Conservation (phyloP, 2,329 filamentous ascomycete genomes). For the Chrysosphaeria jannelii region DNA sequence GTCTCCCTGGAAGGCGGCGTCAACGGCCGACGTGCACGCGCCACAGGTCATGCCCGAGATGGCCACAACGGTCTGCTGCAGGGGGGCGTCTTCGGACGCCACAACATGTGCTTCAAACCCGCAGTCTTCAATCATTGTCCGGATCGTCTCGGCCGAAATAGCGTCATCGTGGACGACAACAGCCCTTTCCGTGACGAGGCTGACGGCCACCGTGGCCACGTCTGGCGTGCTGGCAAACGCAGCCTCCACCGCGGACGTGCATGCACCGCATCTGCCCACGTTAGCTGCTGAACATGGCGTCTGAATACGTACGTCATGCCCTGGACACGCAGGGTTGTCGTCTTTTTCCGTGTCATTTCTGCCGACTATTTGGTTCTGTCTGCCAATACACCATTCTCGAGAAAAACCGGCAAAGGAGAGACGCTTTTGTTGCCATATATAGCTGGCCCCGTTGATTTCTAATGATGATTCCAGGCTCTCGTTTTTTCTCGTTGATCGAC, state of each 20-base stretch:
- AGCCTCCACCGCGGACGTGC: conserved; percentile 80
- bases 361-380: no score
- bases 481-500: no score
- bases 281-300: conserved; percentile 9
- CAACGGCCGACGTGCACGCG: conserved; percentile 63
- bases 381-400: no score
- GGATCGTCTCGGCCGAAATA: conserved; percentile 44
- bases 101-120: conserved; percentile 80
- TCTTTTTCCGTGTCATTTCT: no score
- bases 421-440: no score
- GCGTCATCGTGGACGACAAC: conserved; percentile 68
- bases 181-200: conserved; percentile 83
- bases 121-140: conserved; percentile 67
- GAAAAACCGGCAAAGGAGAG: no score
- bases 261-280: conserved; percentile 53
- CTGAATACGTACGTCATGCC: conserved; percentile 42
- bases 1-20: conserved; percentile 48
- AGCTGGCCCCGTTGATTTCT: no score
- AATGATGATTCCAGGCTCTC: no score
- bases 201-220: conserved; percentile 66
- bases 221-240: conserved; percentile 64
- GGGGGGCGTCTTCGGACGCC: conserved; percentile 37
- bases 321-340: conserved; percentile 67
- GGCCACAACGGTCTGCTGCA: conserved; percentile 42
- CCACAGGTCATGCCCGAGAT: conserved; percentile 80